Evolutionary conservation across 768 basidiomycete genomes (phyloP).

Genomic region (Ramaria rubella): DNA sequence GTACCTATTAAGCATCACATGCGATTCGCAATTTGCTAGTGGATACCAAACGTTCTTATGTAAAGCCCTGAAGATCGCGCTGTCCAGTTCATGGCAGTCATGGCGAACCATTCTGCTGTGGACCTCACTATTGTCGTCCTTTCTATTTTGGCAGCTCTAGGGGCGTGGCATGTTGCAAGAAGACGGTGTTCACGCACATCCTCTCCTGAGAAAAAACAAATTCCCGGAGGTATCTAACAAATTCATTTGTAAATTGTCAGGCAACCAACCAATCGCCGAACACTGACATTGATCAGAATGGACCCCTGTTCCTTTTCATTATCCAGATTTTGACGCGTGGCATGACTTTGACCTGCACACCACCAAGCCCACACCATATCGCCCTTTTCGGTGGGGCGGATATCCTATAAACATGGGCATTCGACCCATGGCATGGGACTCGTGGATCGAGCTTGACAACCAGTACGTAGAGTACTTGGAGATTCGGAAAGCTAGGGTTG

Average conservation of each 20-base stretch:
- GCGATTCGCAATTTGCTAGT: no score
- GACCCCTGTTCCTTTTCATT: slow-evolving; percentile 3
- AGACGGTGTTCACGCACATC: background rate
- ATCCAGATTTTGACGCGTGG: background rate
- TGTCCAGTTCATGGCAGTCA: no score
- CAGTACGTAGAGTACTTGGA: slow-evolving; percentile 47
- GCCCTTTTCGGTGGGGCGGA: slow-evolving; percentile 17
- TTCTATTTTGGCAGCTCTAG: background rate
- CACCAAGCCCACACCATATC: slow-evolving; percentile 16
- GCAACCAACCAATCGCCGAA: background rate
- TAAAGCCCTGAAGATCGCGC: no score
- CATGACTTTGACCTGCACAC: slow-evolving; percentile 9
- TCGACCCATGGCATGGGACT: slow-evolving; percentile 57
- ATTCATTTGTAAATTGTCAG: background rate
- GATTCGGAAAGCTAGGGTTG: slow-evolving; percentile 35
- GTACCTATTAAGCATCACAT: no score
- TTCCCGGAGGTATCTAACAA: background rate
- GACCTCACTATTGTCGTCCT: background rate
- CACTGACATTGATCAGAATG: background rate
- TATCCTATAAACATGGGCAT: slow-evolving; percentile 51
- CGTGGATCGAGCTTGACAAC: slow-evolving; percentile 70
- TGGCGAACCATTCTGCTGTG: no score
- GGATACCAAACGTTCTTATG: no score
- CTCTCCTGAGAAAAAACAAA: background rate
- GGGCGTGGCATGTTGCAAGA: slow-evolving; percentile 2